phyloP scores from a whole-genome alignment of 129 eudicot genomes.

The Tagetes patula region DNA sequence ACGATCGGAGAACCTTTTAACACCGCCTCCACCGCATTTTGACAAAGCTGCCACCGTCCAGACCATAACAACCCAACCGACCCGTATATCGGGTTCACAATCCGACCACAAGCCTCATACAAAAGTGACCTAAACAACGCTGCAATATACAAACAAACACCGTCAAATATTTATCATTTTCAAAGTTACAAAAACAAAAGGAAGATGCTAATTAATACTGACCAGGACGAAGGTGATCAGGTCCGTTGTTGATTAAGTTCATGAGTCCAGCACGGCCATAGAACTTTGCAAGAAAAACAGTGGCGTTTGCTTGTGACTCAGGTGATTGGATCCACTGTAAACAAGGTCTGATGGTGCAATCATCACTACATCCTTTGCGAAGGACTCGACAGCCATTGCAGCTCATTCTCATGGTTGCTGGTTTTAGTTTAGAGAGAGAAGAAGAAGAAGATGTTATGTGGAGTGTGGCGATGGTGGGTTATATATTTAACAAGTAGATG shows the following conservation, averaged over 20 bases:
- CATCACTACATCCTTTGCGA: conserved; percentile 75
- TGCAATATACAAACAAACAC: conserved; percentile 25
- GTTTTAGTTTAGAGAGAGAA: conserved; percentile 3
- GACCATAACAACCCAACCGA: conserved; percentile 90
- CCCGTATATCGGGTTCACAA: conserved; percentile 86
- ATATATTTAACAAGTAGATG: neutral
- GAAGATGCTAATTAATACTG: neutral
- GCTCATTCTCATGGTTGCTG: conserved; percentile 72
- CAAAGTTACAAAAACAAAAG: neutral
- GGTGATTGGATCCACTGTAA: conserved; percentile 74
- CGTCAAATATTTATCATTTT: conserved; percentile 1
- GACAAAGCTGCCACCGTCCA: conserved; percentile 78
- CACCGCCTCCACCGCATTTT: conserved; percentile 79
- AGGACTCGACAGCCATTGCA: conserved; percentile 90
- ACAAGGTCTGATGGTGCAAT: conserved; percentile 79
- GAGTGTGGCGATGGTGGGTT: conserved; percentile 10
- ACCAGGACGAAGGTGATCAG: conserved; percentile 84
- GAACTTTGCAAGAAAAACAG: conserved; percentile 82
- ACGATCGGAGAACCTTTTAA: conserved; percentile 68
- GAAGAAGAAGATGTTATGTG: neutral
- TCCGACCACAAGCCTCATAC: conserved; percentile 91
- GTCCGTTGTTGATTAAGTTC: conserved; percentile 79
- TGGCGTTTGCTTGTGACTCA: conserved; percentile 84
- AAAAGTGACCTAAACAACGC: conserved; percentile 68
- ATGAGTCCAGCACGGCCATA: conserved; percentile 96